phyloP scores from a whole-genome alignment of 352 stramenopile genomes.

The Pythium utonaiense region DNA sequence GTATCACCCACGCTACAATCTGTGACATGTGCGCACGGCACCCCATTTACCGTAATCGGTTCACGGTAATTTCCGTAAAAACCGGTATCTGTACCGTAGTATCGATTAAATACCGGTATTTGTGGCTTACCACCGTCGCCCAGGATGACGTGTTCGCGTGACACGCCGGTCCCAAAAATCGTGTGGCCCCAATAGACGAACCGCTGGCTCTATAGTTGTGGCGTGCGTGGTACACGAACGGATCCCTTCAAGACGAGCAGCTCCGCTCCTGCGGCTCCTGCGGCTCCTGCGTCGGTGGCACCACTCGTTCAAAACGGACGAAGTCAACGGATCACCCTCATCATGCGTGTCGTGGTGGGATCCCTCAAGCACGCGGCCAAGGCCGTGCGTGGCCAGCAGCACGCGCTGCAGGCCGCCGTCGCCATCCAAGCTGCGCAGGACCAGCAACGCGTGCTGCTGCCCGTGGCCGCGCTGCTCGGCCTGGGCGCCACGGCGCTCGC shows the following conservation, averaged over 20 bases:
- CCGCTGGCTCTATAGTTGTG: conserved; percentile 5
- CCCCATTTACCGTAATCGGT: too few species aligned
- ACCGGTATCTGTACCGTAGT: neutral
- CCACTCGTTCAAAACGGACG: conserved; percentile 32
- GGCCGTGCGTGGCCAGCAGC: conserved; percentile 10
- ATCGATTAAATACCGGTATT: neutral
- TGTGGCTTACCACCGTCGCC: neutral
- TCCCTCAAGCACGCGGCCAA: conserved; percentile 7
- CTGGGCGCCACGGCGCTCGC: conserved; percentile 32
- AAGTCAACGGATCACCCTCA: conserved; percentile 3
- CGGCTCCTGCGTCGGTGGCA: conserved; percentile 5
- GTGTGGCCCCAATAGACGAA: conserved; percentile 7
- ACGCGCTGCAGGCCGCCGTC: conserved; percentile 31
- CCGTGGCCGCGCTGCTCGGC: conserved; percentile 39
- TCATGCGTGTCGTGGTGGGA: conserved; percentile 18
- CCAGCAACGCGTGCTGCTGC: conserved; percentile 6
- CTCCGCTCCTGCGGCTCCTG: neutral
- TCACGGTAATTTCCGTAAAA: neutral
- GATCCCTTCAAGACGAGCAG: neutral
- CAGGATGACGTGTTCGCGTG: neutral
- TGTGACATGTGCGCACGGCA: neutral
- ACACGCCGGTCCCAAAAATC: neutral
- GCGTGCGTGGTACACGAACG: neutral
- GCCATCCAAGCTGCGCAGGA: conserved; percentile 12
- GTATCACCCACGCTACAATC: neutral